Base-by-base conservation (phyloP, 2,329 filamentous ascomycete genomes). In the Teratosphaeria pseudoeucalypti region DNA sequence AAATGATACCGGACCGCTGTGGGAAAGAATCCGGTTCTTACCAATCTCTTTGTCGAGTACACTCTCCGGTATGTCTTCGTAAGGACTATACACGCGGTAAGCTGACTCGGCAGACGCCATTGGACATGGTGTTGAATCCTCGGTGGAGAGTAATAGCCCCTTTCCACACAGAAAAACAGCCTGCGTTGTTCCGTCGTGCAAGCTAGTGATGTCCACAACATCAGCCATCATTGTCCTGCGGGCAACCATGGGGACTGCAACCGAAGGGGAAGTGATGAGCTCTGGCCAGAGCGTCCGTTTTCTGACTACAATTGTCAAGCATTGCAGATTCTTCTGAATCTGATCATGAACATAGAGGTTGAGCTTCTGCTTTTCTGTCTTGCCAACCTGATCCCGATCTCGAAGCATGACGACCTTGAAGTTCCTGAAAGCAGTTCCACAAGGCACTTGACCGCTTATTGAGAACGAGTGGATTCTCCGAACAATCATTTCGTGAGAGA, bases 401-500 rank as follows among this genome's bases (percentile, higher is more conserved):
- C 23, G 19, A 10, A 61, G 59, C 14, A 52, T 60, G n/a, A 55
- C 58, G 11, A 63, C 60, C 32, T 54, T 57, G 47, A 61, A 58
- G 9, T 26, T 29, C 9, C 34, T 54, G n/a, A 52, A 56, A 29
- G 43, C 34, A 32, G 37, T 2, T 37, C 39, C 23, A n/a, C 47
- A 56, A 12, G 58, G 53, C 43, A 39, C 29, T n/a, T 34, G 43
- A 11, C 11, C 14, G 37, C 14, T 43, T 16, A 65, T 49, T 2
- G 65, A 59, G 37, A 66, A 56, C 6, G 69, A 68, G 57, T 71
- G 66, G 6, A 72, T 57, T 61, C 71, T 72, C 9, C 71, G 67
- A 2, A 73, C 65, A 10, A 74, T 63, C 2, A 73, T 62, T 52
- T 74, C 72, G 26, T 67, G 67, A 59, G 67, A 71, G 58, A 67